Percentiles rank a stretch among this genome's conserved stretches.
Conservation (phyloP, 2,329 filamentous ascomycete genomes). For the Trichophyton verrucosum region DNA sequence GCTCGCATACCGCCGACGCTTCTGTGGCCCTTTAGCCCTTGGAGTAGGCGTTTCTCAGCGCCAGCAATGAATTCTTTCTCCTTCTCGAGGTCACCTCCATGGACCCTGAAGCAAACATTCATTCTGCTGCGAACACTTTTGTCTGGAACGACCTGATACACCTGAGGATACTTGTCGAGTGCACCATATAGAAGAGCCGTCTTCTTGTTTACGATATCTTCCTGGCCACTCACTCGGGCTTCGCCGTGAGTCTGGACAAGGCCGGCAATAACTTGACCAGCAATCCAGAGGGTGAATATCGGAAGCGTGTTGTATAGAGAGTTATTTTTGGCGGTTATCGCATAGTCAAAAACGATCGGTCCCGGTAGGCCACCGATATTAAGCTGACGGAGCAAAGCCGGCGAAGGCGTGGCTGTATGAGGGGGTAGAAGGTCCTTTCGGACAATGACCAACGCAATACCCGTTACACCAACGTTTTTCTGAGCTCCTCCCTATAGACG, state of each 20-base stretch:
- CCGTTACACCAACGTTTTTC: constrained; percentile 82
- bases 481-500: constrained; percentile 56
- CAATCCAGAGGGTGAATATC: constrained; percentile 87
- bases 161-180: constrained; percentile 57
- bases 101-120: constrained; percentile 86
- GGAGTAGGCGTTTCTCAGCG: constrained; percentile 54
- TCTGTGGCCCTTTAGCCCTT: constrained; percentile 79
- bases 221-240: constrained; percentile 61
- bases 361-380: constrained; percentile 51
- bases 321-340: constrained; percentile 81
- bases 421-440: constrained; percentile 69
- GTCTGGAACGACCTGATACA: constrained; percentile 70
- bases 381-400: constrained; percentile 59
- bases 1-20: constrained; percentile 75
- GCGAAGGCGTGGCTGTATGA: constrained; percentile 49
- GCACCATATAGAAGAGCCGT: constrained; percentile 62
- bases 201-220: constrained; percentile 62
- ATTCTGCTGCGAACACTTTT: constrained; percentile 69
- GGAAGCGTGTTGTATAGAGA: constrained; percentile 91
- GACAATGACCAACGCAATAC: constrained; percentile 75
- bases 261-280: constrained; percentile 73
- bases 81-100: constrained; percentile 50
- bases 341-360: constrained; percentile 70
- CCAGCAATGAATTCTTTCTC: constrained; percentile 73
- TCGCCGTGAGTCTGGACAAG: constrained; percentile 53